Evolutionary conservation across 177 flowering plant species (phyloP).

Genomic region (Telopea speciosissima): DNA sequence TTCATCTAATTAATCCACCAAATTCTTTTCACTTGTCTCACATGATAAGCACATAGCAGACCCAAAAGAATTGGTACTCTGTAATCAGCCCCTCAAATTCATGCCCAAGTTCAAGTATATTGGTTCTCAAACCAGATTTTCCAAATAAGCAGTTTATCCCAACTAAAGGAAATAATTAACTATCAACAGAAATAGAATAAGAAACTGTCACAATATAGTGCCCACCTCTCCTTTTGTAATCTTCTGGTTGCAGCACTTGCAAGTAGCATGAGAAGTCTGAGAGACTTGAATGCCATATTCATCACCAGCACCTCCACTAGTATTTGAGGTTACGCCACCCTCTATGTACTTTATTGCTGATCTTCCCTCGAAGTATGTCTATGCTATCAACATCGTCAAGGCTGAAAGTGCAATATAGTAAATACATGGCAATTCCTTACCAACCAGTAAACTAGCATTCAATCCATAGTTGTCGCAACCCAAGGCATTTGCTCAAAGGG

Average conservation of each 20-base stretch:
- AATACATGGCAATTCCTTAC: neutral
- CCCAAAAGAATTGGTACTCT: neutral
- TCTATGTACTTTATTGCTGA: conserved; percentile 75
- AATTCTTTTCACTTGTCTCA: neutral
- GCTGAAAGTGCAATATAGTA: conserved; percentile 30
- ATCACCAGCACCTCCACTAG: conserved; percentile 16
- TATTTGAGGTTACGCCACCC: conserved; percentile 27
- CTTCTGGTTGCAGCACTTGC: conserved; percentile 68
- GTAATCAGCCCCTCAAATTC: neutral
- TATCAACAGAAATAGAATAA: neutral
- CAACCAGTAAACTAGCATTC: neutral
- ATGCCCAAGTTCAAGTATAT: neutral
- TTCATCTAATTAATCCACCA: neutral
- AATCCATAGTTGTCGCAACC: too few relatives aligned
- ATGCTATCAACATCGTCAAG: conserved; percentile 88
- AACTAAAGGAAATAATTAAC: neutral
- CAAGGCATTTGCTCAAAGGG: too few relatives aligned
- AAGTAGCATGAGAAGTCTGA: conserved; percentile 72
- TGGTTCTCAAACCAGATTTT: neutral
- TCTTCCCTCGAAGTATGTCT: conserved; percentile 88
- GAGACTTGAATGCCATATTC: conserved; percentile 71
- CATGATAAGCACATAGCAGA: neutral
- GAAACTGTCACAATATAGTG: neutral
- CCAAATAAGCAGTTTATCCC: neutral
- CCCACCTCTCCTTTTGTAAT: conserved; percentile 84